These are phyloP conservation scores for Wickerhamomyces pijperi DNA, from an alignment of 805 yeast genomes.

Conservation along the genomic window DNA sequence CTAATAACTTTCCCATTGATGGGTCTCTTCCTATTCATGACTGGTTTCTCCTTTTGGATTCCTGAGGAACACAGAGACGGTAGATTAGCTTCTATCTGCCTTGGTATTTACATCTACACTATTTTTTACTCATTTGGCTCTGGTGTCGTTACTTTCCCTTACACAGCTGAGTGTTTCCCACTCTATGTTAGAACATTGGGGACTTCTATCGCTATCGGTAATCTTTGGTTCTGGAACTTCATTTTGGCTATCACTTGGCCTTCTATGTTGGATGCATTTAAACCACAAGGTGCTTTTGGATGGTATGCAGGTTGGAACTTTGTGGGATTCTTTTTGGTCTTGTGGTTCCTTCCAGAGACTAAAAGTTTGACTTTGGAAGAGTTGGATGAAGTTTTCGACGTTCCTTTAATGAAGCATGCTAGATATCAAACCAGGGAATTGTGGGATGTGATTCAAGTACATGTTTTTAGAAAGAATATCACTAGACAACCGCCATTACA, in stretches of 20 bases:
- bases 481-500: conserved; percentile 45
- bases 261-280: conserved; percentile 46
- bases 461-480: conserved; percentile 35
- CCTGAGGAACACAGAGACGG: conserved; percentile 30
- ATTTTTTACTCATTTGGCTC: conserved; percentile 68
- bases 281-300: conserved; percentile 73
- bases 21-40: conserved; percentile 39
- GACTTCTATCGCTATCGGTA: conserved; percentile 68
- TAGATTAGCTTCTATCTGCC: conserved; percentile 51
- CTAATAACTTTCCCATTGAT: conserved; percentile 49
- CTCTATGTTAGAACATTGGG: conserved; percentile 66
- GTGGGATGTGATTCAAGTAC: conserved; percentile 24
- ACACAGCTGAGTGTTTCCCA: conserved; percentile 73
- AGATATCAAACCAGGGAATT: conserved; percentile 24
- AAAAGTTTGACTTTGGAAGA: conserved; percentile 55
- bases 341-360: conserved; percentile 58
- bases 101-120: conserved; percentile 63
- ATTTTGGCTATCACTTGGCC: conserved; percentile 69
- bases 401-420: conserved; percentile 42
- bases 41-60: conserved; percentile 64
- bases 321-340: conserved; percentile 51
- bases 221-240: conserved; percentile 60
- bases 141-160: conserved; percentile 81
- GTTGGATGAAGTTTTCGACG: conserved; percentile 53
- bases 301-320: conserved; percentile 78